Base-by-base conservation (phyloP, 2,329 filamentous ascomycete species). In the Chaetoscypha palmicola region DNA sequence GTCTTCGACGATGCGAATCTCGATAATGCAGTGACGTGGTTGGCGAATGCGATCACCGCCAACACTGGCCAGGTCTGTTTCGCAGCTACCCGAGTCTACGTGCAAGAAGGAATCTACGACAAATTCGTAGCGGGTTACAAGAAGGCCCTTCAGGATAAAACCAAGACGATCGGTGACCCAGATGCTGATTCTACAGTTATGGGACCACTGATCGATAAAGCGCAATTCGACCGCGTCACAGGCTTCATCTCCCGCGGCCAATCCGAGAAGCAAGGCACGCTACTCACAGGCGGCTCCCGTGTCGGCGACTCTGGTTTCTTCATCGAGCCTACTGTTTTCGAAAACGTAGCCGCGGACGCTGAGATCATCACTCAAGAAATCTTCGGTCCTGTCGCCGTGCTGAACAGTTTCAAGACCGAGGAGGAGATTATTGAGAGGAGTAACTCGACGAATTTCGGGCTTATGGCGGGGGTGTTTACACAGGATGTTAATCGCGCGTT, bases 11-110 rank as follows among this genome's bases (percentile, higher is more conserved):
- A 70, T 50, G 58, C 55, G 12, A 62, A 69, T 49, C 54, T 71
- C 8, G 65, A 69, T 3, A 66, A 69, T 72, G 69, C 43, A 76
- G 79, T 60, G 5, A 52, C 46, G 3, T 66, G 63, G 62, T 58
- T 59, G 11, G 58, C 58, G 20, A 59, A 61, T 43, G 56, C 64
- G 10, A 62, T 87, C 71, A 81, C 84, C 67, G 78, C 77, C 45
- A 86, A 86, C 55, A 79, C 79, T 0, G 83, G 83, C 14, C 83
- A 88, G 62, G 80, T 86, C 37, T 88, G 83, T 68, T 84, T 82
- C 24, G 86, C 86, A 51, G 81, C 81, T 4, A 84, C 81, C 1
- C 68, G 83, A 2, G 79, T 87, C 7, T 86, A 86, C 60, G 74
- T 87, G 3, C 81, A 81, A 1, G 65, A 70, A 36, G 58, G 62